A percentile compares a stretch with the other conserved stretches of the same genome.
phyloP scores from a whole-genome alignment of 805 yeast genomes.

The Citeromyces nyonsensis region DNA sequence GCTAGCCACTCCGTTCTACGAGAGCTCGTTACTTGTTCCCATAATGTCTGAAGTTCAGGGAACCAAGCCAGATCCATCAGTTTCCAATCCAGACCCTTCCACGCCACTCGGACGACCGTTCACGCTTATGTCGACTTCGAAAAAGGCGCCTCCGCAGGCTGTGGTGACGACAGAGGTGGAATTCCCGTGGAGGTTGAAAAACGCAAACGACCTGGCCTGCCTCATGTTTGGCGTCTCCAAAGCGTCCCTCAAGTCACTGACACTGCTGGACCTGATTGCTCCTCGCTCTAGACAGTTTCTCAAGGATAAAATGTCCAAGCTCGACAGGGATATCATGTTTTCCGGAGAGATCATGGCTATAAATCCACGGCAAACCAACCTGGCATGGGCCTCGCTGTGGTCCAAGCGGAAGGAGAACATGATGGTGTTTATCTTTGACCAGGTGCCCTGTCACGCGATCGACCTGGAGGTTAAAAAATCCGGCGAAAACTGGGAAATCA shows the following conservation, averaged over 20 bases:
- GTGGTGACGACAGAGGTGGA: slow-evolving; percentile 64
- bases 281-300: slow-evolving; percentile 65
- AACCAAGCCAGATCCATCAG: slow-evolving; percentile 14
- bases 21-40: slow-evolving; percentile 11
- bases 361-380: slow-evolving; percentile 42
- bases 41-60: slow-evolving; percentile 8
- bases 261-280: slow-evolving; percentile 64
- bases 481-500: slow-evolving; percentile 8
- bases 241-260: slow-evolving; percentile 39
- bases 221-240: slow-evolving; percentile 72
- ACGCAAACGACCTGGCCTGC: slow-evolving; percentile 84
- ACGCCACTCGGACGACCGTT: slow-evolving; percentile 1
- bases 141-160: slow-evolving; percentile 63
- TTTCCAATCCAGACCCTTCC: slow-evolving; percentile 3
- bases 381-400: slow-evolving; percentile 85
- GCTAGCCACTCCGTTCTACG: slow-evolving; percentile 51
- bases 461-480: slow-evolving; percentile 33
- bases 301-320: slow-evolving; percentile 30
- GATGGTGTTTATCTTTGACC: slow-evolving; percentile 76
- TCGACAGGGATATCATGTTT: slow-evolving; percentile 34
- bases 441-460: slow-evolving; percentile 59
- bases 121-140: slow-evolving; percentile 46
- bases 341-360: slow-evolving; percentile 82
- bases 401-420: slow-evolving; percentile 61
- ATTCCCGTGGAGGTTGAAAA: slow-evolving; percentile 67